Conservation (phyloP, 2,329 filamentous ascomycete species). For the Corniculantispora saksenae region DNA sequence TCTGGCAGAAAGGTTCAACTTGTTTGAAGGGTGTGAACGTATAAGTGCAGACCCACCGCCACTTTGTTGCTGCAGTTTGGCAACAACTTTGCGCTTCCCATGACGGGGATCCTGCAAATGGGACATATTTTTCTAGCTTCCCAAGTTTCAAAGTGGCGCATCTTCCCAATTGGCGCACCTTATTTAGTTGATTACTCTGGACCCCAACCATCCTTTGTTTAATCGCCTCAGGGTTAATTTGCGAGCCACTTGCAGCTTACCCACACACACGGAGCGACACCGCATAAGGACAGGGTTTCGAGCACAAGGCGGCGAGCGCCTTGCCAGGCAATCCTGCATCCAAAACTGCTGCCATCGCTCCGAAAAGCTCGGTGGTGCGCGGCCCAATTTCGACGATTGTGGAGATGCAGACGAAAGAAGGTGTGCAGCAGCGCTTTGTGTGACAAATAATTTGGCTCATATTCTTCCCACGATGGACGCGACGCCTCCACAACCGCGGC, state of each 20-base stretch:
- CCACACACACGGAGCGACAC: no score
- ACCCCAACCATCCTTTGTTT: background rate
- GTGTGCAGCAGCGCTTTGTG: background rate
- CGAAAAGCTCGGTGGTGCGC: constrained; percentile 7
- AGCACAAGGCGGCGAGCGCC: background rate
- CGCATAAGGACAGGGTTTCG: no score
- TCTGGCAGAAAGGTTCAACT: no score
- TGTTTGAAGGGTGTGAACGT: no score
- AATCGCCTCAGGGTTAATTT: no score
- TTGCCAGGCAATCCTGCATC: constrained; percentile 4
- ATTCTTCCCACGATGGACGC: background rate
- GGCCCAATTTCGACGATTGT: background rate
- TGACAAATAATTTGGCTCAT: background rate
- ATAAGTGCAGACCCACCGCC: no score
- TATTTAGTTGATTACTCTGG: background rate
- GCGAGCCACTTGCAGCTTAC: background rate
- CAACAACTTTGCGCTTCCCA: no score
- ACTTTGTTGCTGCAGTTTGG: no score
- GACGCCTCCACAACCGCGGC: background rate
- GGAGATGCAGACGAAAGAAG: background rate
- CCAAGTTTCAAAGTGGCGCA: no score
- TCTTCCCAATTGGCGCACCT: background rate
- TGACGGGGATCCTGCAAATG: no score
- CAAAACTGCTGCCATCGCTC: no score
- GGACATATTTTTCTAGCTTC: background rate